phyloP scores from a whole-genome alignment of 2,329 filamentous ascomycete genomes.

The Botrytis fragariae region DNA sequence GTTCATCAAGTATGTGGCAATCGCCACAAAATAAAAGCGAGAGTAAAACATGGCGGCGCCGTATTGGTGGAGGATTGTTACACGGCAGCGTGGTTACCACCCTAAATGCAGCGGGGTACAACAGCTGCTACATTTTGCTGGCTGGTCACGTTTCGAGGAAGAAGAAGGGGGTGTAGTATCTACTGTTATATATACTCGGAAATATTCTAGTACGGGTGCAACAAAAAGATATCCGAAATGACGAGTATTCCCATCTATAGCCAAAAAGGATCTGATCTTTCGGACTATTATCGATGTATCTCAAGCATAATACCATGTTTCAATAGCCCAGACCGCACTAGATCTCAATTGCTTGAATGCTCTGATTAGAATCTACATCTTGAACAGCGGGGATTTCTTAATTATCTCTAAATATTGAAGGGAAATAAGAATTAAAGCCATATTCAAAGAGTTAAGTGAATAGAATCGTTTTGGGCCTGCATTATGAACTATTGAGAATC shows the following conservation, averaged over 20 bases:
- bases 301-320: neutral
- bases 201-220: neutral
- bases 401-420: neutral
- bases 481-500: neutral
- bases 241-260: neutral
- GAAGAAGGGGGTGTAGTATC: neutral
- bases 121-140: neutral
- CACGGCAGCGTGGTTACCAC: neutral
- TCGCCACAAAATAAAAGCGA: neutral
- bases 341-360: neutral
- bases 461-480: neutral
- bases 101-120: neutral
- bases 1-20: neutral
- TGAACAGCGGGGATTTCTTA: neutral
- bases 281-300: neutral
- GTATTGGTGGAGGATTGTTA: neutral
- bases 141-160: neutral
- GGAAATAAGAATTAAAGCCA: neutral
- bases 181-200: neutral
- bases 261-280: neutral
- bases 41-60: neutral
- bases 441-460: neutral
- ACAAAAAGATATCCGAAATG: neutral
- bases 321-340: neutral
- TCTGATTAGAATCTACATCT: neutral